These are phyloP conservation scores for Epichloe gansuensis DNA, from an alignment of 2,329 filamentous ascomycete genomes.

Conservation along the genomic window DNA sequence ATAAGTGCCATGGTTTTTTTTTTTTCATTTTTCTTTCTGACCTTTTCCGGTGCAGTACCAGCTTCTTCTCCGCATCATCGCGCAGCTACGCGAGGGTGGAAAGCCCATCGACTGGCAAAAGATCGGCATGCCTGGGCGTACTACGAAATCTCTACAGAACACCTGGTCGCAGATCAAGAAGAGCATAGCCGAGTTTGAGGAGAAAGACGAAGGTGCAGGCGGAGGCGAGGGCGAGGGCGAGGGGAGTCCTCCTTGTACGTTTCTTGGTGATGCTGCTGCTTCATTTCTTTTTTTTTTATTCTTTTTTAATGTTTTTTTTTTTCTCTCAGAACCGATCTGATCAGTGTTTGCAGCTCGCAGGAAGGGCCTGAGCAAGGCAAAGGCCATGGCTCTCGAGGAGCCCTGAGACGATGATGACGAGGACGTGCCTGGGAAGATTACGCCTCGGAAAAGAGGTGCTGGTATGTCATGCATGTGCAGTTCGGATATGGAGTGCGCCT, in stretches of 20 bases:
- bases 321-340: not conserved
- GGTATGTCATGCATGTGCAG: not conserved
- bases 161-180: constrained; percentile 26
- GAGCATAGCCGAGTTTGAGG: constrained; percentile 22
- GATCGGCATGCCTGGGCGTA: constrained; percentile 25
- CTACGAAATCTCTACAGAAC: constrained; percentile 25
- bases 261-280: not conserved
- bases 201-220: constrained; percentile 3
- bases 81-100: constrained; percentile 20
- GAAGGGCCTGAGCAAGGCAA: not conserved
- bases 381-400: not conserved
- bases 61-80: constrained; percentile 24
- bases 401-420: not conserved
- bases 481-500: not conserved
- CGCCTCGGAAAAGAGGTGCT: not conserved
- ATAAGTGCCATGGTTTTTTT: not conserved
- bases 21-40: not conserved
- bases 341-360: not conserved
- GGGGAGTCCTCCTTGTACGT: constrained; percentile 11
- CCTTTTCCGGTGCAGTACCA: constrained; percentile 15
- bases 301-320: not conserved
- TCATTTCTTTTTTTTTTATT: not conserved
- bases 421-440: not conserved
- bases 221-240: not conserved
- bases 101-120: constrained; percentile 23